phyloP scores from a whole-genome alignment of 345 rosid genomes.

The Salix brachista region DNA sequence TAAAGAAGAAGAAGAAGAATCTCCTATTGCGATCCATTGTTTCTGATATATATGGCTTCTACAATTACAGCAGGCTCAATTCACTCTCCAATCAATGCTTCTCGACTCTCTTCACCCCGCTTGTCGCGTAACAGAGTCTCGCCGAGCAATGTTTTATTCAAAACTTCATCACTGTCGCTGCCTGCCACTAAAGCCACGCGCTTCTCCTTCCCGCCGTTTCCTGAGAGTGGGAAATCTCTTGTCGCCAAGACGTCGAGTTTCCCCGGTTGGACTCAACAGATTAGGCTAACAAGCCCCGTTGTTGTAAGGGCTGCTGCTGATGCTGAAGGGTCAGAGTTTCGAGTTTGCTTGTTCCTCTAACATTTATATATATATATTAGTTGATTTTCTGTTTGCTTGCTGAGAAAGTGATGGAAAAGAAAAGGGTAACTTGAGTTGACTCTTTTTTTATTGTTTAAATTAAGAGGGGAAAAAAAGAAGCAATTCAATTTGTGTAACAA shows the following conservation, averaged over 20 bases:
- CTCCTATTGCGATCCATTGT: no score
- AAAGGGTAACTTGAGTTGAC: neutral
- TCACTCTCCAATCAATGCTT: slow-evolving; percentile 19
- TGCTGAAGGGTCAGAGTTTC: slow-evolving; percentile 35
- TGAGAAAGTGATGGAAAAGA: slow-evolving; percentile 9
- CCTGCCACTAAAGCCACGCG: slow-evolving; percentile 13
- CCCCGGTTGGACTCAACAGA: slow-evolving; percentile 17
- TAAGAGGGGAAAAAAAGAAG: no score
- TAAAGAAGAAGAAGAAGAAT: no score
- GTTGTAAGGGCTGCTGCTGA: slow-evolving; percentile 42
- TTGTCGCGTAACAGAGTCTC: slow-evolving; percentile 18
- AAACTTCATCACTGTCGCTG: slow-evolving; percentile 13
- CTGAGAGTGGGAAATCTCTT: slow-evolving; percentile 11
- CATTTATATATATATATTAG: neutral
- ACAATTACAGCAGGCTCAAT: slow-evolving; percentile 13
- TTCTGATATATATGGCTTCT: slow-evolving; percentile 31
- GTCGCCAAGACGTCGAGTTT: slow-evolving; percentile 13
- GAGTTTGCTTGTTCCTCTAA: slow-evolving; percentile 21
- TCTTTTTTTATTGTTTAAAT: neutral
- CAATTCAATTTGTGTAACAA: no score
- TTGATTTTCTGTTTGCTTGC: slow-evolving; percentile 17
- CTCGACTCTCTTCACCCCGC: slow-evolving; percentile 30
- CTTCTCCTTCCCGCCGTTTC: slow-evolving; percentile 27
- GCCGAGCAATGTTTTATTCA: slow-evolving; percentile 10
- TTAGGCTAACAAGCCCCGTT: slow-evolving; percentile 19